Conservation (phyloP, 2,329 filamentous ascomycete genomes). For the Fonsecaea multimorphosa region DNA sequence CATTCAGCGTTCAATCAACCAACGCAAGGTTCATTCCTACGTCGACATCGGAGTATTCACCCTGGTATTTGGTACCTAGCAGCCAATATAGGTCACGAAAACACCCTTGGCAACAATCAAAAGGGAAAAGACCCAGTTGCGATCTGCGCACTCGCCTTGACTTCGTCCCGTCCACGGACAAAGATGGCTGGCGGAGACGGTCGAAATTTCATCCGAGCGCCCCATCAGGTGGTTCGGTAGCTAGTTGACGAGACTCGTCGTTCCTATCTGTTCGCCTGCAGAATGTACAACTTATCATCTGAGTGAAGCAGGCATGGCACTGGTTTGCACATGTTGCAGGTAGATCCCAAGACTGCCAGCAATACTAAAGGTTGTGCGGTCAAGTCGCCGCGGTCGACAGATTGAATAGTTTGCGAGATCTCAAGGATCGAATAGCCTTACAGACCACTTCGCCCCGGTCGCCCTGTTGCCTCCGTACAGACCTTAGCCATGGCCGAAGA, state of each 20-base stretch:
- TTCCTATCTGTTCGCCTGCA: not conserved
- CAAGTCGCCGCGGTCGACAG: not conserved
- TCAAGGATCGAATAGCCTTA: not conserved
- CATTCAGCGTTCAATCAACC: not conserved
- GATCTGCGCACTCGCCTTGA: not conserved
- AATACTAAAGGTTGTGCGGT: not conserved
- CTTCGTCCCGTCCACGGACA: not conserved
- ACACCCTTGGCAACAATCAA: not conserved
- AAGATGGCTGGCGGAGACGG: not conserved
- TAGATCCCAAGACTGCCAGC: not conserved
- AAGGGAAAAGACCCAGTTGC: not conserved
- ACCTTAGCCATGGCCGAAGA: conserved; percentile 25
- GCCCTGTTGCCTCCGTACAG: not conserved
- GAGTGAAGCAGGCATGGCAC: not conserved
- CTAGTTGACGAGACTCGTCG: not conserved
- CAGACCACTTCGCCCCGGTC: not conserved
- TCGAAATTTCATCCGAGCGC: not conserved
- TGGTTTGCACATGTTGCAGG: not conserved
- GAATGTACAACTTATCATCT: not conserved
- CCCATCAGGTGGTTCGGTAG: not conserved
- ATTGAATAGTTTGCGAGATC: not conserved
- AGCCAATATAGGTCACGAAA: not conserved
- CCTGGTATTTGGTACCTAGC: not conserved
- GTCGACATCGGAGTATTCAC: not conserved
- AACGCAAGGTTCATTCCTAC: not conserved